Conservation (phyloP, 495 filamentous ascomycete genomes). For the Penicillium lagena region DNA sequence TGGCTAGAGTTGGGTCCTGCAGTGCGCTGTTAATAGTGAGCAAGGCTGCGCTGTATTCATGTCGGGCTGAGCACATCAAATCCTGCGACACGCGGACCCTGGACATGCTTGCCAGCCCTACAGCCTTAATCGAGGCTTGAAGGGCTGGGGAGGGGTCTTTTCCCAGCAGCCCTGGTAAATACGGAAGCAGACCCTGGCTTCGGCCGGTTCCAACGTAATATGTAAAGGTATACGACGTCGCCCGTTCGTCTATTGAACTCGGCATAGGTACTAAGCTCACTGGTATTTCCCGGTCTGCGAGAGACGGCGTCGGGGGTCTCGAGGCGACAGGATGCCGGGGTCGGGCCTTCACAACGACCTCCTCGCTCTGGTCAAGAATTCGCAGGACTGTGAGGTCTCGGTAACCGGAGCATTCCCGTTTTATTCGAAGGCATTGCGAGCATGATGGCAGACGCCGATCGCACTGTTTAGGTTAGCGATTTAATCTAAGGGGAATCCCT, state of each 20-base stretch:
- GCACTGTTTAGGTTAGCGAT: too few species aligned
- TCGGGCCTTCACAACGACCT: too few species aligned
- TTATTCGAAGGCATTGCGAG: too few species aligned
- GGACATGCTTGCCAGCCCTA: constrained; percentile 10
- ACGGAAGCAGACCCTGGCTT: constrained; percentile 5
- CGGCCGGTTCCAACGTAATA: constrained; percentile 7
- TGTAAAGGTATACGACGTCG: constrained; percentile 3
- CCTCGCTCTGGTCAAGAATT: too few species aligned
- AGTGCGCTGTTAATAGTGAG: constrained; percentile 8
- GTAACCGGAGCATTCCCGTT: too few species aligned
- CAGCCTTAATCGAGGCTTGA: constrained; percentile 5
- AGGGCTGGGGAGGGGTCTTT: constrained; percentile 4
- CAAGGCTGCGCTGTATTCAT: constrained; percentile 11
- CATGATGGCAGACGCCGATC: too few species aligned
- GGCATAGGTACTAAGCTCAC: not conserved
- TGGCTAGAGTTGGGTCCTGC: constrained; percentile 3
- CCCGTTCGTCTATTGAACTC: constrained; percentile 3
- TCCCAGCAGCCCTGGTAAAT: constrained; percentile 1
- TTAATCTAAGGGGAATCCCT: too few species aligned
- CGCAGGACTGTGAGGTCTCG: too few species aligned
- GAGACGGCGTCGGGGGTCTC: too few species aligned
- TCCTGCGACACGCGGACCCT: not conserved
- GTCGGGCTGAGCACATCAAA: constrained; percentile 1
- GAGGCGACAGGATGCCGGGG: too few species aligned
- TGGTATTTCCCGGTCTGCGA: too few species aligned